Conservation (phyloP, 106 monocot genomes). For the Phalaenopsis equestris region DNA sequence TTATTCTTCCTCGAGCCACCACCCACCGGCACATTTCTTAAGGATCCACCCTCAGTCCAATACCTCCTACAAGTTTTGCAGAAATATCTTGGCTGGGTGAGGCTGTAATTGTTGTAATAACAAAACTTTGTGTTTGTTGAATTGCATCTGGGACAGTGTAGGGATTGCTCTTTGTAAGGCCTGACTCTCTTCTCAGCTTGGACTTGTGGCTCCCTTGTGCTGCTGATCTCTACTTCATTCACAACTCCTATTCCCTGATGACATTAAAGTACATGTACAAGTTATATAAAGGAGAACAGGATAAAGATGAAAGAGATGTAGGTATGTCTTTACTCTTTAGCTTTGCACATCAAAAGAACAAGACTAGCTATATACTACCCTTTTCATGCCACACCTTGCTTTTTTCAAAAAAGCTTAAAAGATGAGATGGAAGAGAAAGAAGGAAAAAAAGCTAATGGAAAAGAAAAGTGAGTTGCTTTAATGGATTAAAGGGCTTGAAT, state of each 20-base stretch:
- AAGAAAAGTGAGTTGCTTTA: slow-evolving; percentile 8
- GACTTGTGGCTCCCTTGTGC: not conserved
- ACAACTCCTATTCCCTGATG: slow-evolving; percentile 1
- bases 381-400: not conserved
- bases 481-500: not conserved
- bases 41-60: slow-evolving; percentile 11
- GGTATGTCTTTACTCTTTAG: not conserved
- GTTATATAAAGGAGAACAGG: not conserved
- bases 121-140: slow-evolving; percentile 11
- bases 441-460: slow-evolving; percentile 4
- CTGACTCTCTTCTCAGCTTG: not conserved
- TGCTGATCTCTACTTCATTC: not conserved
- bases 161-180: not conserved
- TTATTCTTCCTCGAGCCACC: slow-evolving; percentile 9
- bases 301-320: not conserved
- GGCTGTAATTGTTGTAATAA: slow-evolving; percentile 13
- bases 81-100: slow-evolving; percentile 8
- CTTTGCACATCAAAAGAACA: not conserved
- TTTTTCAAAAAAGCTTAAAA: slow-evolving; percentile 5
- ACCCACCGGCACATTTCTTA: slow-evolving; percentile 6
- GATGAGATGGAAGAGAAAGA: slow-evolving; percentile 6
- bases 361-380: not conserved
- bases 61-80: slow-evolving; percentile 10
- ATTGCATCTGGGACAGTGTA: slow-evolving; percentile 6
- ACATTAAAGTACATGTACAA: not conserved